Evolutionary conservation across 257 asterid species (phyloP).

Genomic region (Penstemon barbatus): DNA sequence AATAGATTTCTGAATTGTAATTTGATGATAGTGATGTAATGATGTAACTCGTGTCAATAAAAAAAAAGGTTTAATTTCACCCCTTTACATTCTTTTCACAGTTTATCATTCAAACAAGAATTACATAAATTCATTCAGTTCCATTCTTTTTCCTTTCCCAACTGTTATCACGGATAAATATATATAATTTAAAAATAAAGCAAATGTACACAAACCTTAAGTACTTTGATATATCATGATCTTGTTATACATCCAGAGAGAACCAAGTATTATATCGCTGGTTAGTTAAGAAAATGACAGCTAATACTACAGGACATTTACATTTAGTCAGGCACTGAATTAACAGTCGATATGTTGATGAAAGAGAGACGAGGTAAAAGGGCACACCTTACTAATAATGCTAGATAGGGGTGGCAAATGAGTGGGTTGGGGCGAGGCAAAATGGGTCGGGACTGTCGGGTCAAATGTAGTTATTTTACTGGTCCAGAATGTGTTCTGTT

Average conservation of each 20-base stretch:
- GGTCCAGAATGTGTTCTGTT: too few species aligned
- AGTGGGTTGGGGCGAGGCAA: too few species aligned
- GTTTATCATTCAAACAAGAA: conserved; percentile 10
- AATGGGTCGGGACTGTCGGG: too few species aligned
- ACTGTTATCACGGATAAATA: background rate
- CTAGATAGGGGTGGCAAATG: background rate
- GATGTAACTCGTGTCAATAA: too few species aligned
- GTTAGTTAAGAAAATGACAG: background rate
- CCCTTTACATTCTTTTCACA: conserved; percentile 12
- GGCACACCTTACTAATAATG: background rate
- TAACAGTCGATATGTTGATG: background rate
- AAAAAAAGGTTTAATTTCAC: background rate
- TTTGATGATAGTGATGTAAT: too few species aligned
- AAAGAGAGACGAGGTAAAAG: background rate
- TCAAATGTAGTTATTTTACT: too few species aligned
- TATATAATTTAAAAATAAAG: background rate
- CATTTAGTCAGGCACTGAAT: background rate
- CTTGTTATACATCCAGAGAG: background rate
- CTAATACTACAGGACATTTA: background rate
- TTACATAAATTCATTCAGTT: background rate
- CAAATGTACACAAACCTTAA: background rate
- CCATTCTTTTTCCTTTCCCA: background rate
- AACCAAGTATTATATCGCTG: background rate
- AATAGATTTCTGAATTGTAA: background rate
- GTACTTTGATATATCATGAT: background rate